A percentile compares a stretch with the other conserved stretches of the same genome.
Conservation (phyloP, 208 protist genomes). For the Leishmania lainsoni region DNA sequence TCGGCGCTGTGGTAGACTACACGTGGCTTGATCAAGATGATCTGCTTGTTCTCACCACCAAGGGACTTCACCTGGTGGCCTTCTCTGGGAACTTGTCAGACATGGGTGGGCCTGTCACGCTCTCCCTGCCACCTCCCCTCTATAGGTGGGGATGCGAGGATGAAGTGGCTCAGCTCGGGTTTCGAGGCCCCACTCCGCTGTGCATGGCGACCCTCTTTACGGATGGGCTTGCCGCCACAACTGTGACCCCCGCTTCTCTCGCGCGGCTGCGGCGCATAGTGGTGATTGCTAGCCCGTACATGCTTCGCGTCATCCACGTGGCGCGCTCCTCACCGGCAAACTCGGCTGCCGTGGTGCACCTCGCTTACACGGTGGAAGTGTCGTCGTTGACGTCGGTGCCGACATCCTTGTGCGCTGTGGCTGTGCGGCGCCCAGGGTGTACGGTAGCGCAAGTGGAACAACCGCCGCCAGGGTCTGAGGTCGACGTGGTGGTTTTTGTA, state of each 20-base stretch:
- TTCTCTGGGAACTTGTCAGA: slow-evolving; percentile 46
- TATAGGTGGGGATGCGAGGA: slow-evolving; percentile 28
- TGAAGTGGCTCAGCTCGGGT: slow-evolving; percentile 12
- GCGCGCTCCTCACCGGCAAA: not conserved
- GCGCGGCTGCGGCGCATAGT: slow-evolving; percentile 23
- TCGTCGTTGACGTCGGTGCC: slow-evolving; percentile 46
- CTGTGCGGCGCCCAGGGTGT: not conserved
- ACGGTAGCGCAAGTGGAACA: not conserved
- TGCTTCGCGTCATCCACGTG: slow-evolving; percentile 50
- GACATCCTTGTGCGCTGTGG: slow-evolving; percentile 38
- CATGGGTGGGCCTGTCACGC: slow-evolving; percentile 32
- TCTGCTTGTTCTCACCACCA: slow-evolving; percentile 55
- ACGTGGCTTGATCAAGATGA: slow-evolving; percentile 60
- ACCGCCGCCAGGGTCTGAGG: not conserved
- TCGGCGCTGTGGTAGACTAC: slow-evolving; percentile 46
- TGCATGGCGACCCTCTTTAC: slow-evolving; percentile 15
- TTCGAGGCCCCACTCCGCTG: slow-evolving; percentile 22
- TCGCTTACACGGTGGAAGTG: slow-evolving; percentile 50
- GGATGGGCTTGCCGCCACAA: slow-evolving; percentile 4
- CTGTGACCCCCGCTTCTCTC: not conserved
- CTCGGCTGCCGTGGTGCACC: slow-evolving; percentile 16
- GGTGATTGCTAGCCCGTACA: slow-evolving; percentile 56
- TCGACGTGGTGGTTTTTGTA: slow-evolving; percentile 24
- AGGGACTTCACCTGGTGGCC: slow-evolving; percentile 49
- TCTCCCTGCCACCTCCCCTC: slow-evolving; percentile 20